Evolutionary conservation across 257 asterid genomes (phyloP), one percentile per base, ranked within the genome.

Genomic region (Salvia rosmarinus): DNA sequence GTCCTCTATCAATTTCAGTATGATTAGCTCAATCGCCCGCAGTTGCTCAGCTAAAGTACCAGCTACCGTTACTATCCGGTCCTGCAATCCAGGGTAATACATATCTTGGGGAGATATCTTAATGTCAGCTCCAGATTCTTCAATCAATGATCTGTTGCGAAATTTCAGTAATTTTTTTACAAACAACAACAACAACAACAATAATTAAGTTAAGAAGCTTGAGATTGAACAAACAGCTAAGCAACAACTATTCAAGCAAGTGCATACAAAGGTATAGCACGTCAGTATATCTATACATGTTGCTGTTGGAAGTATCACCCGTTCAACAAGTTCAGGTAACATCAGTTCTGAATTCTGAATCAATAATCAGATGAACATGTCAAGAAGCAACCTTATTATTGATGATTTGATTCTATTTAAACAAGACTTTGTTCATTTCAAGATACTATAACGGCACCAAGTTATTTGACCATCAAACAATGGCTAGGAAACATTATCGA

Each of bases 61-160:
- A 59, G 79, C 79, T 28, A 89, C 85, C 19, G 81, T 82, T 35
- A 87, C 88, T 71, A 87, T 66, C 68, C 96, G 83, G 78, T 89
- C 96, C 68, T 80, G 90, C 75, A 85, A 79, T 72, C 94, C 96
- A 62, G 91, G 91, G 70, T 61, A 84, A 75, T 72, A 78, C 72
- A 71, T 78, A 71, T 87, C 96, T 64, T 83, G 91, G 51, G 96
- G 85, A 67, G 96, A 85, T 81, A 89, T 87, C 81, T 84, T 89
- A 66, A 89, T 87, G 74, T 82, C 84, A 47, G 96, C 96, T 65
- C 63, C 79, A 68, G 96, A 85, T 50, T 85, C 90, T 80, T 87
- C 90, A 49, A 89, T 89, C 80, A 89, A 71, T 74, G 91, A 78
- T 78, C 86, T 87, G 78, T 79, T 54, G 51, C 71, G 72, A 49